These are phyloP conservation scores for Globisporangium yorkense DNA, from an alignment of 352 stramenopile species.

Conservation along the genomic window DNA sequence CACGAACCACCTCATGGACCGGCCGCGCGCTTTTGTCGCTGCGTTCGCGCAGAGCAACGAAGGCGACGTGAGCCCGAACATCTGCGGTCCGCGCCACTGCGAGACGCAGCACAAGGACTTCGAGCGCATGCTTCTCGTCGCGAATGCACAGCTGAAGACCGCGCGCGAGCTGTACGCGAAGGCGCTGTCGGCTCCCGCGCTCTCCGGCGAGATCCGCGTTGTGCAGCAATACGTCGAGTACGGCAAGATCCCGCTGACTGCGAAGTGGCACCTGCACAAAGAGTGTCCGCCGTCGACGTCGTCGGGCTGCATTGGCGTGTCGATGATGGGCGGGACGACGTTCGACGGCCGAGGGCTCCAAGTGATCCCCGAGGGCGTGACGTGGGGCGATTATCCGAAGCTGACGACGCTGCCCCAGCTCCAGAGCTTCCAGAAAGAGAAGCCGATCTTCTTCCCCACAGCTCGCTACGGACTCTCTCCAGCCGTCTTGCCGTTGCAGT, in stretches of 20 bases:
- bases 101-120: constrained; percentile 73
- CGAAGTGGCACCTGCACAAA: constrained; percentile 63
- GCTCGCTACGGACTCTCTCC: constrained; percentile 70
- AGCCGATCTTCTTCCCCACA: constrained; percentile 75
- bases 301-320: constrained; percentile 76
- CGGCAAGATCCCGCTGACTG: constrained; percentile 47
- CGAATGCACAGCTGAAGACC: constrained; percentile 62
- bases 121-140: constrained; percentile 75
- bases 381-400: constrained; percentile 64
- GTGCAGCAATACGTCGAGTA: constrained; percentile 81
- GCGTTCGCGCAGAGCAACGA: constrained; percentile 93
- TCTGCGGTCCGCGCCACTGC: constrained; percentile 62
- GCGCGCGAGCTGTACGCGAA: constrained; percentile 52
- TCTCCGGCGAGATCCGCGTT: constrained; percentile 39
- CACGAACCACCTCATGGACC: constrained; percentile 71
- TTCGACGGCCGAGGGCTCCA: constrained; percentile 72
- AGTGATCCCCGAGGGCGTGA: constrained; percentile 55
- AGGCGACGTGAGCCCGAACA: constrained; percentile 92
- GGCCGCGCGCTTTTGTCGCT: constrained; percentile 84
- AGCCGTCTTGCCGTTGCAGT: constrained; percentile 60
- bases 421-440: constrained; percentile 71
- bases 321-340: constrained; percentile 74
- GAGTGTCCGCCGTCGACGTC: constrained; percentile 64
- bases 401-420: constrained; percentile 71
- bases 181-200: constrained; percentile 24